Evolutionary conservation across 2,329 filamentous ascomycete species (phyloP), one percentile per base, ranked within the genome.

Genomic region (Alternaria dauci): DNA sequence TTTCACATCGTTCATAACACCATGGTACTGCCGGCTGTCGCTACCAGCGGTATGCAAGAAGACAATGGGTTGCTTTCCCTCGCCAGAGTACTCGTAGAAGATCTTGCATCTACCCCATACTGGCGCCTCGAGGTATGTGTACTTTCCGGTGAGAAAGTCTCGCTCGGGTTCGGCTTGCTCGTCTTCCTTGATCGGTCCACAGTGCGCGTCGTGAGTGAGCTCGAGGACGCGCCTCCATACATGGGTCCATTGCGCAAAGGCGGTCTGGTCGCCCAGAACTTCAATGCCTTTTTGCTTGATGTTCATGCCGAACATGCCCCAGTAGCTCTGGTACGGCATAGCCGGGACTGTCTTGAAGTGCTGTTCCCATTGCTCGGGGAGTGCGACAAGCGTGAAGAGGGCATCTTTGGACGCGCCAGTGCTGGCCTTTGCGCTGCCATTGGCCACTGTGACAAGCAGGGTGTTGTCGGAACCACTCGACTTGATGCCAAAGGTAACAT

Each of bases 1-100:
- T 12, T 75, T 72, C 28, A 72, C 58, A 56, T 84, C 78, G 56
- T 84, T 85, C 81, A 85, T 81, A 2, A 85, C 82, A 20, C 83
- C 82, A 53, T 85, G 83, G 53, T 84, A 85, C 66, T 85, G 82
- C 28, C 83, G 70, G 28, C 77, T 75, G 61, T 85, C 83, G 50
- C 79, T 80, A 3, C 82, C 82, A 14, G 81, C 81, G 0, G 81
- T 82, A 60, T 83, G 81, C 5, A 81, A 68, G 63, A 83, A 82
- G 25, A 78, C 71, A 47, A 85, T 83, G 26, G 79, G 76, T 56
- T 84, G 80, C 20, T 79, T 76, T 1, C 83, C 83, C 3, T 77
- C 78, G 7, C 83, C 83, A 5, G 81, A 75, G 25, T 74, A 77
- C 62, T 85, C 83, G 63, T 83, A 83, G 71, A 84, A 85, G 32